Base-by-base conservation (phyloP, 805 yeast genomes). In the Candida oleophila region DNA sequence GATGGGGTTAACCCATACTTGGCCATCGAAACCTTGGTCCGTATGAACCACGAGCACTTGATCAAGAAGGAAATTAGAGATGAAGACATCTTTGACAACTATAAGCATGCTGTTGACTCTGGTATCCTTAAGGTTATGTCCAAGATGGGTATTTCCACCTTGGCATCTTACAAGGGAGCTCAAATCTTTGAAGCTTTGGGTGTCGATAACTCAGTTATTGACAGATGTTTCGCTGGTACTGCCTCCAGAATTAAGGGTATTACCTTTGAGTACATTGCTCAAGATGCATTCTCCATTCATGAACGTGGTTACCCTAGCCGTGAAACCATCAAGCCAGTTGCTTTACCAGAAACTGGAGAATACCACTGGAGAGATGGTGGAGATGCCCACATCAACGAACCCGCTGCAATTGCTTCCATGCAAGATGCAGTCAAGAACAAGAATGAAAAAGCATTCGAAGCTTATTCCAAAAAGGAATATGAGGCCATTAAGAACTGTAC, bases 301-400 rank as follows among this genome's bases (percentile, higher is more conserved):
- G 96, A 88, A 65, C 81, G 90, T 55, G 99, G 97, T 16, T 92
- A 74, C 67, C 97, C 98, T 45, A 62, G 82, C 30, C 80, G 96
- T 62, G 78, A 74, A 14, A 82, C 89, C 21, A 70, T 86, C 53
- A 77, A 80, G 58, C 90, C 89, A 32, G 74, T 81, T 33, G 85
- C 86, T 12, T 77, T 94, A 51, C 95, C 96, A 25, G 98, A 92
- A 69, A 81, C 91, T 49, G 99, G 99, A 69, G 98, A 94, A 66
- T 94, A 90, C 63, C 96, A 94, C 69, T 92, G 96, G 95, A 83
- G 99, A 73, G 98, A 92, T 63, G 98, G 98, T 62, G 99, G 98
- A 55, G 96, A 89, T 60, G 85, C 92, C 47, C 97, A 94, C 66
- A 81, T 94, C 51, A 92, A 92, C 66, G 96, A 89, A 54, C 99